Evolutionary conservation across 2,329 filamentous ascomycete species (phyloP).

Genomic region (Whalleya microplaca): DNA sequence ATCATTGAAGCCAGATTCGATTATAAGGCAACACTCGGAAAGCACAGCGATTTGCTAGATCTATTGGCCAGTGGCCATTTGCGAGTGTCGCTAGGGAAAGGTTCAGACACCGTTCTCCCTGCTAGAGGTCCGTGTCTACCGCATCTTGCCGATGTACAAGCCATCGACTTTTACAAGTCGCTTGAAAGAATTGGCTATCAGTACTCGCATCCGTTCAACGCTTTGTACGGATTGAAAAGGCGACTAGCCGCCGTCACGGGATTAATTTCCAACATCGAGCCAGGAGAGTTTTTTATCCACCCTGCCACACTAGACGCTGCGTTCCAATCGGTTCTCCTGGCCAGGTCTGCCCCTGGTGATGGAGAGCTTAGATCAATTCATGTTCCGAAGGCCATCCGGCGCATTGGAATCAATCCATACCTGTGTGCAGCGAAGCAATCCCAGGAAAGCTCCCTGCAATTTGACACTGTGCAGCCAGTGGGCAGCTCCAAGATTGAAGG

Average conservation of each 20-base stretch:
- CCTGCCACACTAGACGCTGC: slow-evolving; percentile 29
- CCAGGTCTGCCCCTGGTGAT: slow-evolving; percentile 5
- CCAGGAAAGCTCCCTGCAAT: neutral
- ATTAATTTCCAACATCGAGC: slow-evolving; percentile 3
- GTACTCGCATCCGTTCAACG: slow-evolving; percentile 19
- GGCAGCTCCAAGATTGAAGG: neutral
- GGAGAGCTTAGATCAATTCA: slow-evolving; percentile 14
- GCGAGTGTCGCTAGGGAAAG: slow-evolving; percentile 4
- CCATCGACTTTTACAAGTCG: slow-evolving; percentile 20
- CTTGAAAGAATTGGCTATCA: slow-evolving; percentile 19
- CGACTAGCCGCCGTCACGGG: slow-evolving; percentile 16
- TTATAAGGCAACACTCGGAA: slow-evolving; percentile 1
- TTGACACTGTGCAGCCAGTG: neutral
- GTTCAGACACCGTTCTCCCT: slow-evolving; percentile 4
- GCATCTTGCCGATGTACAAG: slow-evolving; percentile 5
- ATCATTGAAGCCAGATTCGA: slow-evolving; percentile 5
- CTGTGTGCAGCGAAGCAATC: slow-evolving; percentile 4
- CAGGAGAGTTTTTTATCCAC: slow-evolving; percentile 21
- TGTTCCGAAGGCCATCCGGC: slow-evolving; percentile 14
- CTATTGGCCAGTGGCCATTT: slow-evolving; percentile 5
- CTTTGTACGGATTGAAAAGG: slow-evolving; percentile 13
- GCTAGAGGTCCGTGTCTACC: neutral
- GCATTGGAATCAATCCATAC: slow-evolving; percentile 13
- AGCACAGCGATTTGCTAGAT: neutral
- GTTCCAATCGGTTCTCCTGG: slow-evolving; percentile 26